A percentile compares a stretch with the other conserved stretches of the same genome.
phyloP scores from a whole-genome alignment of 2,329 filamentous ascomycete genomes.

The Nemania bipapillata region DNA sequence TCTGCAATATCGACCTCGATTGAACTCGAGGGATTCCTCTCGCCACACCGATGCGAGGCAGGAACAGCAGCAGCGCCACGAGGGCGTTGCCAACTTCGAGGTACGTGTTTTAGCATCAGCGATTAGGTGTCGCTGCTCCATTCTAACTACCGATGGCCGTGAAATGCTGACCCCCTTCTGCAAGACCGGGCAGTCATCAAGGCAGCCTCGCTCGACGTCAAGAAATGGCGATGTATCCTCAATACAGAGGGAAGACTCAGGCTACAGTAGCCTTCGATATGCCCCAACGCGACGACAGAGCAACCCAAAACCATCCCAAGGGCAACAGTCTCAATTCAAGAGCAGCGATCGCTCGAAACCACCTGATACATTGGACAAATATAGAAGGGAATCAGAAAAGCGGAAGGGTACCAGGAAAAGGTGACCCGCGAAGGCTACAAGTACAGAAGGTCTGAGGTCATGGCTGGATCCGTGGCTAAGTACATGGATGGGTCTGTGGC shows the following conservation, averaged over 20 bases:
- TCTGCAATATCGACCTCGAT: constrained; percentile 9
- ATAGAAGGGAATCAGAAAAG: neutral
- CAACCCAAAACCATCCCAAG: neutral
- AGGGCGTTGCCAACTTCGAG: constrained; percentile 7
- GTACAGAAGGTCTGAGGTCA: no score
- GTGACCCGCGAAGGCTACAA: no score
- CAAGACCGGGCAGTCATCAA: constrained; percentile 1
- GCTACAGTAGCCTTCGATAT: constrained; percentile 19
- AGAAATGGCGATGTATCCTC: constrained; percentile 1
- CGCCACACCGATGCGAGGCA: constrained; percentile 4
- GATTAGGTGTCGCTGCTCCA: neutral
- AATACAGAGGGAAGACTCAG: constrained; percentile 2
- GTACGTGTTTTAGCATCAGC: constrained; percentile 1
- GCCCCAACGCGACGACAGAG: constrained; percentile 8
- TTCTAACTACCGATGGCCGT: neutral
- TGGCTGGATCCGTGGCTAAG: no score
- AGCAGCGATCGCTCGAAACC: constrained; percentile 13
- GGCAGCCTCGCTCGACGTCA: constrained; percentile 1
- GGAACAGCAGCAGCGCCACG: neutral
- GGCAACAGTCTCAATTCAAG: neutral
- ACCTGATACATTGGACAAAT: constrained; percentile 13
- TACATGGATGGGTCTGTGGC: no score
- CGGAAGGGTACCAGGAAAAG: neutral
- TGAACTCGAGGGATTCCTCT: constrained; percentile 1
- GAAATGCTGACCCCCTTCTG: constrained; percentile 1